phyloP scores from a whole-genome alignment of 768 basidiomycete genomes.

The Kwoniella mangroviensis region DNA sequence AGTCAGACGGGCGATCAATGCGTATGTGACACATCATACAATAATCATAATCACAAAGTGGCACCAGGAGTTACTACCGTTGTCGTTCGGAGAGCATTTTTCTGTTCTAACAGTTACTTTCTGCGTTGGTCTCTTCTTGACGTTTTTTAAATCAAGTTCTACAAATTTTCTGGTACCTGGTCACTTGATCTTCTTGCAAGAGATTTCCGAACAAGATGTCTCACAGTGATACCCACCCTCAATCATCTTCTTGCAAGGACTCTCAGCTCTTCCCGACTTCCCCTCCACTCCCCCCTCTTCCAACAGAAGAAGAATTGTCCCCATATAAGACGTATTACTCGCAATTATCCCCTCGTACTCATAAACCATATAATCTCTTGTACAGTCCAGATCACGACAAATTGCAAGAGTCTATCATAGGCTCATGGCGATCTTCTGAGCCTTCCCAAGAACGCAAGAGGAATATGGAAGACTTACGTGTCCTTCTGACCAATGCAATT shows the following conservation, averaged over 20 bases:
- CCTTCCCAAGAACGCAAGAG: background rate
- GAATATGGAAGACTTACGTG: constrained; percentile 1
- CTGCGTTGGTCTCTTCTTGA: too few relatives aligned
- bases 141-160: too few relatives aligned
- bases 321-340: background rate
- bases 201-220: too few relatives aligned
- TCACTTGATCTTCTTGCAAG: too few relatives aligned
- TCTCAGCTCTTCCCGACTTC: background rate
- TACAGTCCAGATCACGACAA: background rate
- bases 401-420: constrained; percentile 1
- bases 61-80: too few relatives aligned
- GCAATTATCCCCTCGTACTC: background rate
- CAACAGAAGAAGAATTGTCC: background rate
- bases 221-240: background rate
- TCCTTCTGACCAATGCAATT: background rate
- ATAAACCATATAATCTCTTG: background rate
- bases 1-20: too few relatives aligned
- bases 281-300: background rate
- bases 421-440: background rate
- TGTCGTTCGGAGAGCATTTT: too few relatives aligned
- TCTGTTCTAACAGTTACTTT: too few relatives aligned
- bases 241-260: background rate
- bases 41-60: too few relatives aligned
- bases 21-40: too few relatives aligned
- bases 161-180: too few relatives aligned